Evolutionary conservation across 805 yeast genomes (phyloP).

Genomic region (Nakazawaea peltata): DNA sequence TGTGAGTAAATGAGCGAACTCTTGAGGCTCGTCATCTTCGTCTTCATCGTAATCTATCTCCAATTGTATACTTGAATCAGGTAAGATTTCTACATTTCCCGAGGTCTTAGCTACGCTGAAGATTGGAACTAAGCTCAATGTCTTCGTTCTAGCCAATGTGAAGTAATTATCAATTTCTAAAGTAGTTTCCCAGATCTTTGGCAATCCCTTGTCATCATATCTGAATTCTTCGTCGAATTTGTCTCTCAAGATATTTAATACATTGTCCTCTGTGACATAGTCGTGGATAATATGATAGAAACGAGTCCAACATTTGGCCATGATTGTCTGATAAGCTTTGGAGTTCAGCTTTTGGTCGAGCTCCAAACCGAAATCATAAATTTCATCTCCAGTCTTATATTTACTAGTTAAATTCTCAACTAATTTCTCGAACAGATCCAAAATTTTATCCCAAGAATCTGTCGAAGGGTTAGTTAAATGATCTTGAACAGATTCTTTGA

Average conservation of each 20-base stretch:
- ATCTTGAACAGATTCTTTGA: conserved; percentile 44
- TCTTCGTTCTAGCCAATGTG: conserved; percentile 46
- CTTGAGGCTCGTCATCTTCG: conserved; percentile 32
- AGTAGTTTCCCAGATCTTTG: conserved; percentile 70
- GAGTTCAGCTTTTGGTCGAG: conserved; percentile 33
- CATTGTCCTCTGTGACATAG: conserved; percentile 56
- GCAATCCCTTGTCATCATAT: conserved; percentile 76
- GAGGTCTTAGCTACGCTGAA: conserved; percentile 46
- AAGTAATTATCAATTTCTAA: conserved; percentile 65
- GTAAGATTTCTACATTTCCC: conserved; percentile 49
- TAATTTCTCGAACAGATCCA: conserved; percentile 32
- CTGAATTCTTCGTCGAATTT: conserved; percentile 77
- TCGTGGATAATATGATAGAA: conserved; percentile 55
- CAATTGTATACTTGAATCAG: conserved; percentile 41
- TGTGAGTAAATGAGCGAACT: conserved; percentile 50
- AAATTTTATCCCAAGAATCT: conserved; percentile 55
- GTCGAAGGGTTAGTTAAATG: conserved; percentile 40
- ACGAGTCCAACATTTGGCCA: conserved; percentile 54
- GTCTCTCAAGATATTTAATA: conserved; percentile 61
- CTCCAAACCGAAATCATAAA: conserved; percentile 63
- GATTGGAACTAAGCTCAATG: conserved; percentile 52
- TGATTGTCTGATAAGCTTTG: conserved; percentile 33
- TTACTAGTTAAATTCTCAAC: conserved; percentile 22
- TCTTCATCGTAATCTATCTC: conserved; percentile 25
- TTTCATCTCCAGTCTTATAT: conserved; percentile 19